These are phyloP conservation scores for Pilatotrama ljubarskyi DNA, from an alignment of 768 basidiomycete species.

Conservation along the genomic window DNA sequence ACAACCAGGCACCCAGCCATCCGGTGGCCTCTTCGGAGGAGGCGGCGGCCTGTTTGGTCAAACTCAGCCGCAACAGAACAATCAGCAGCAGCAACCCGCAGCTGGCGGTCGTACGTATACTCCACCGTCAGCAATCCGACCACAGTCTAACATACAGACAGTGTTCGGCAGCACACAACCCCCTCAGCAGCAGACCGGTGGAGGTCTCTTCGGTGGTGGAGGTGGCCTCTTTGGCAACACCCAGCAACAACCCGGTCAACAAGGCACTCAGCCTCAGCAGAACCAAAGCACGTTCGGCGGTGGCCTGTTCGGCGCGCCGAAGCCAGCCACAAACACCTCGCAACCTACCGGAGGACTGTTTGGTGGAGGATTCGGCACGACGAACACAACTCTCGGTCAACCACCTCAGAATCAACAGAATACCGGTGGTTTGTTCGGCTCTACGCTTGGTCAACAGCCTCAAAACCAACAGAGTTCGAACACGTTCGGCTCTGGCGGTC, in stretches of 20 bases:
- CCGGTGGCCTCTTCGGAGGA: constrained; percentile 22
- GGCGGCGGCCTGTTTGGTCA: constrained; percentile 21
- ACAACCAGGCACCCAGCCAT: constrained; percentile 28
- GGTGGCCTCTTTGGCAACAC: constrained; percentile 26
- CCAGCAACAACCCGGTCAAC: constrained; percentile 16
- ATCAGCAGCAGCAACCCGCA: constrained; percentile 19
- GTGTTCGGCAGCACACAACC: constrained; percentile 21
- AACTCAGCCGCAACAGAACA: constrained; percentile 19
- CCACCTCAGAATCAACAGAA: constrained; percentile 7
- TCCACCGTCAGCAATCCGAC: neutral
- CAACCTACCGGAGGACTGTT: constrained; percentile 31
- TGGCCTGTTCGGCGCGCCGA: constrained; percentile 3
- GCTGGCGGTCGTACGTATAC: constrained; percentile 23
- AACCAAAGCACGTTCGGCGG: constrained; percentile 13
- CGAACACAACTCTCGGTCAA: constrained; percentile 38
- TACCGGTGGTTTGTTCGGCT: constrained; percentile 33
- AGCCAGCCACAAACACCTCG: constrained; percentile 13
- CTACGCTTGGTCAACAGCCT: constrained; percentile 45
- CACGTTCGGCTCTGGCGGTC: constrained; percentile 43
- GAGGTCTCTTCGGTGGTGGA: constrained; percentile 40
- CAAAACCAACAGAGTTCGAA: constrained; percentile 36
- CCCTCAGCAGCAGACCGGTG: constrained; percentile 29
- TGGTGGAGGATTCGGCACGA: constrained; percentile 22
- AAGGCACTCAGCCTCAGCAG: constrained; percentile 22
- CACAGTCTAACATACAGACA: neutral